Percentiles rank a stretch among this genome's conserved stretches.
These are phyloP conservation scores for Ploettnerulaceae sp. DNA, from an alignment of 2,329 filamentous ascomycete species.

Conservation along the genomic window DNA sequence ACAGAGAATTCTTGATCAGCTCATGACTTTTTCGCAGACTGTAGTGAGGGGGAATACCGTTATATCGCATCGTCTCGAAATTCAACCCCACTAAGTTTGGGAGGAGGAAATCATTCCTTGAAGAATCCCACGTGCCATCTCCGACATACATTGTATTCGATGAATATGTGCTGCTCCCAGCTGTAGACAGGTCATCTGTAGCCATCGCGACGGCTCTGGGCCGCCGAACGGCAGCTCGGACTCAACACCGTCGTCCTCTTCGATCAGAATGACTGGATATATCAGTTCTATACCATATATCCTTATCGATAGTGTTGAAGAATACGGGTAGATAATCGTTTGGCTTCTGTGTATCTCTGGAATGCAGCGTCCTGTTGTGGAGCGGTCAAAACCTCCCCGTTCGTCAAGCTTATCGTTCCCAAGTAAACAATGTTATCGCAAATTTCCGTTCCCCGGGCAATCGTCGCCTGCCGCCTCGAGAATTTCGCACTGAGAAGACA, in stretches of 20 bases:
- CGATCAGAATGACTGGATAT: not conserved
- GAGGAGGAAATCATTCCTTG: slow-evolving; percentile 70
- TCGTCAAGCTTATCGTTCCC: not conserved
- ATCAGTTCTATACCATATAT: not conserved
- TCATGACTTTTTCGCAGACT: no score
- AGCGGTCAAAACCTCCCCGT: not conserved
- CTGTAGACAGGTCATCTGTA: slow-evolving; percentile 39
- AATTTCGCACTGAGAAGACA: not conserved
- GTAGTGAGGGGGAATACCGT: slow-evolving; percentile 51
- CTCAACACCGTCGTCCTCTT: not conserved
- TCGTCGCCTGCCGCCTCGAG: not conserved
- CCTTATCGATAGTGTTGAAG: slow-evolving; percentile 6
- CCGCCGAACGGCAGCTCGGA: slow-evolving; percentile 15
- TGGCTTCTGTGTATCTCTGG: slow-evolving; percentile 4
- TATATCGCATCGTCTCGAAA: slow-evolving; percentile 78
- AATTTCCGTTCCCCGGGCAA: not conserved
- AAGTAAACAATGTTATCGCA: slow-evolving; percentile 9
- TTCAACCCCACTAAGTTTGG: slow-evolving; percentile 73
- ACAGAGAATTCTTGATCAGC: no score
- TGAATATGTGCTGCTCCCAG: slow-evolving; percentile 68
- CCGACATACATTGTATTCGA: slow-evolving; percentile 72
- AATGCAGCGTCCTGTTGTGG: slow-evolving; percentile 1
- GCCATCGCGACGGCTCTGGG: slow-evolving; percentile 28
- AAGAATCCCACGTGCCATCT: slow-evolving; percentile 79
- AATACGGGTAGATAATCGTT: slow-evolving; percentile 9